Evolutionary conservation across 192 early-diverging fungal genomes (phyloP).

Genomic region (Backusella australiensis): DNA sequence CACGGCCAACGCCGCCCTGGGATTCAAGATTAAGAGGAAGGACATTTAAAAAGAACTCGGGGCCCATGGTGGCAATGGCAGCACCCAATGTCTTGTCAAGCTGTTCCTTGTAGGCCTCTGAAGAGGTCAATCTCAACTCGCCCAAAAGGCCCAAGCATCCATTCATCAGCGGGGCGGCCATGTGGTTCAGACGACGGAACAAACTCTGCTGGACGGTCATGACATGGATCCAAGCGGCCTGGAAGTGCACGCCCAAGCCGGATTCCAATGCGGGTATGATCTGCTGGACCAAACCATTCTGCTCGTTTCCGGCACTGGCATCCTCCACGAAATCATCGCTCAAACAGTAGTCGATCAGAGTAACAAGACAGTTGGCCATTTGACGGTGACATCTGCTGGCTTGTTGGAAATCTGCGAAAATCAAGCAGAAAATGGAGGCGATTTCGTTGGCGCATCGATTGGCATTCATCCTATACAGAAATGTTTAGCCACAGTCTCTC

Average conservation of each 20-base stretch:
- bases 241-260: constrained; percentile 75
- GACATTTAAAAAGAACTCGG: constrained; percentile 68
- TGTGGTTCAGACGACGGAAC: constrained; percentile 70
- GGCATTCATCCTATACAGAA: constrained; percentile 36
- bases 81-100: constrained; percentile 79
- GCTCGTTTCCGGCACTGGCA: constrained; percentile 35
- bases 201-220: constrained; percentile 72
- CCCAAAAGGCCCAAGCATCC: constrained; percentile 60
- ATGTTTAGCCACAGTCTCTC: background rate
- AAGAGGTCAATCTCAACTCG: constrained; percentile 78
- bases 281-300: constrained; percentile 37
- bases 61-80: constrained; percentile 78
- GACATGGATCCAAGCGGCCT: constrained; percentile 83
- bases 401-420: constrained; percentile 66
- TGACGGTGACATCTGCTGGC: constrained; percentile 45
- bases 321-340: constrained; percentile 72
- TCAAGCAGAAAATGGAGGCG: constrained; percentile 54
- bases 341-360: constrained; percentile 71
- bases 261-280: constrained; percentile 51
- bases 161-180: constrained; percentile 58
- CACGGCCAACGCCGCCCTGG: constrained; percentile 64
- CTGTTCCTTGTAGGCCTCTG: constrained; percentile 83
- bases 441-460: constrained; percentile 48
- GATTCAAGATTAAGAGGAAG: constrained; percentile 85
- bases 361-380: constrained; percentile 68